These are phyloP conservation scores for Alternaria longipes DNA, from an alignment of 2,329 filamentous ascomycete species.

Conservation along the genomic window DNA sequence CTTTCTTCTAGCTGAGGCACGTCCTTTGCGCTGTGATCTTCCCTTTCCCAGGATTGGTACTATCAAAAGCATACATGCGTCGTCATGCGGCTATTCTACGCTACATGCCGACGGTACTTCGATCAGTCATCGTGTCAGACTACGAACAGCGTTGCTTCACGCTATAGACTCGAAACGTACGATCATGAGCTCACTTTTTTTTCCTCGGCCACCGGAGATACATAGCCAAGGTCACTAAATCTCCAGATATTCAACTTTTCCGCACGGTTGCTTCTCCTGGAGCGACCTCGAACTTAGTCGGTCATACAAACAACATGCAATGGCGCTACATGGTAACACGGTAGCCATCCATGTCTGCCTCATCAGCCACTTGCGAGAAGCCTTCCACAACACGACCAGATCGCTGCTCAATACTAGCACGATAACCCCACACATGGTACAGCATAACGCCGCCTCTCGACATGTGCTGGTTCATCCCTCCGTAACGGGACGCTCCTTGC, in stretches of 20 bases:
- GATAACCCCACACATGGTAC: conserved; percentile 40
- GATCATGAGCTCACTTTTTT: background rate
- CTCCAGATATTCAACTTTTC: conserved; percentile 19
- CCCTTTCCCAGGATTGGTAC: conserved; percentile 2
- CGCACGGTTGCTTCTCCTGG: conserved; percentile 21
- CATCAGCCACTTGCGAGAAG: conserved; percentile 25
- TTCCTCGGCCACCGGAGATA: background rate
- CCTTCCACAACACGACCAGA: conserved; percentile 30
- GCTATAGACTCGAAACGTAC: conserved; percentile 5
- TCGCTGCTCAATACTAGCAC: conserved; percentile 27
- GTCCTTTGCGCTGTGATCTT: conserved; percentile 7
- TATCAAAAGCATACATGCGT: conserved; percentile 10
- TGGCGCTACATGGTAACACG: conserved; percentile 20
- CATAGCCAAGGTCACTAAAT: background rate
- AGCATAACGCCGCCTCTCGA: conserved; percentile 36
- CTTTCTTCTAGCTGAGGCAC: conserved; percentile 13
- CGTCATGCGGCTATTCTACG: conserved; percentile 9
- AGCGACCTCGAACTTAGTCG: conserved; percentile 16
- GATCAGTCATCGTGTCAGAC: background rate
- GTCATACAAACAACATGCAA: conserved; percentile 21
- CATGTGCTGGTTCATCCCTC: conserved; percentile 26
- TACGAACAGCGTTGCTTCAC: conserved; percentile 8
- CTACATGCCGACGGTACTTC: conserved; percentile 1
- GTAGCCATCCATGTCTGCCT: conserved; percentile 15
- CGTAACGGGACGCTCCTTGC: conserved; percentile 18